Conservation (phyloP, 1,139 yeast species). For the Blastobotrys buckinghamii region DNA sequence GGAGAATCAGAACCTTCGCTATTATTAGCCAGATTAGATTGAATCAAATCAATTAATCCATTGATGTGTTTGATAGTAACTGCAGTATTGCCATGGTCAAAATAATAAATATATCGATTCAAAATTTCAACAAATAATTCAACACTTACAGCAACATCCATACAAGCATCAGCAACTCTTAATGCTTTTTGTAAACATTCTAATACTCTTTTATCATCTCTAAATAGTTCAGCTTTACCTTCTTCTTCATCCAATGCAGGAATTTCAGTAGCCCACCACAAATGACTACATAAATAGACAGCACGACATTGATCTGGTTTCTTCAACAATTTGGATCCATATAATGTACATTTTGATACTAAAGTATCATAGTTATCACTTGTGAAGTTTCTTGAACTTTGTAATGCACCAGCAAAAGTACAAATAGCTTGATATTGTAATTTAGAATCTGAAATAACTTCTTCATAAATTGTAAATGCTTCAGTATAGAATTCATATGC, state of each 20-base stretch:
- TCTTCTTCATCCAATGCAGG: constrained; percentile 46
- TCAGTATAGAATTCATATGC: constrained; percentile 89
- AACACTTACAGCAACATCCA: constrained; percentile 73
- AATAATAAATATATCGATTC: constrained; percentile 77
- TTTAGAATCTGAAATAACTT: constrained; percentile 59
- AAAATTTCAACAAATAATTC: constrained; percentile 86
- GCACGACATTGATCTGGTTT: constrained; percentile 95
- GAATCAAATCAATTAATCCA: constrained; percentile 79
- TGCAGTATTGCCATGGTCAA: constrained; percentile 71
- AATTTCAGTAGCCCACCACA: constrained; percentile 85
- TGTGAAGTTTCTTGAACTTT: constrained; percentile 50
- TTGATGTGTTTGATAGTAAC: constrained; percentile 72
- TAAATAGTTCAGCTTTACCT: constrained; percentile 34
- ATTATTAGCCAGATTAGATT: constrained; percentile 54
- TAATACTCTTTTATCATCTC: constrained; percentile 56
- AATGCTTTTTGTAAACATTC: constrained; percentile 72
- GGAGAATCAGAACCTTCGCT: constrained; percentile 37
- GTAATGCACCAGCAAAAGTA: constrained; percentile 57
- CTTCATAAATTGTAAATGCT: constrained; percentile 84
- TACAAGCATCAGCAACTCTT: constrained; percentile 86
- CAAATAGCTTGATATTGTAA: constrained; percentile 51
- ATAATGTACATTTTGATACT: constrained; percentile 78
- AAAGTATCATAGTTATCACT: constrained; percentile 67
- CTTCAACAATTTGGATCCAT: constrained; percentile 81
- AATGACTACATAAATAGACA: constrained; percentile 79